Conservation (phyloP, 805 yeast genomes). For the Teunomyces funiuensis region DNA sequence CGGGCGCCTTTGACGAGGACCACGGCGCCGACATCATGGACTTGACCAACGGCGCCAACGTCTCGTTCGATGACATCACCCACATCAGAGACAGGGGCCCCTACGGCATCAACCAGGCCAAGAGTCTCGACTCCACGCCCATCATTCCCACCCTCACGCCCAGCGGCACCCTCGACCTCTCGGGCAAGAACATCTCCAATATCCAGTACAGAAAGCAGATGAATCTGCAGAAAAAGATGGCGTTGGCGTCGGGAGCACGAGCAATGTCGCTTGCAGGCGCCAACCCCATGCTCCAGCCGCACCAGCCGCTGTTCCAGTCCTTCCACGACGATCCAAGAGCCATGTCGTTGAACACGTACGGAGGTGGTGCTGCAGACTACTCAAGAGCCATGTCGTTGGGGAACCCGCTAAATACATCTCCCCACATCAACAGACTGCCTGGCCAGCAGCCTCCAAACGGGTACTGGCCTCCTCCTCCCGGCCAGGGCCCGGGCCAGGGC, state of each 20-base stretch:
- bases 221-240: conserved; percentile 65
- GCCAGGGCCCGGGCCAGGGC: too few species aligned
- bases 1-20: conserved; percentile 36
- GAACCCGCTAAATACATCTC: conserved; percentile 18
- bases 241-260: conserved; percentile 46
- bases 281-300: conserved; percentile 24
- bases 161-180: conserved; percentile 9
- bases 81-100: conserved; percentile 67
- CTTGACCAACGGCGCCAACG: conserved; percentile 34
- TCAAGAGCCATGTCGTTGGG: conserved; percentile 14
- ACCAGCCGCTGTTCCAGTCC: conserved; percentile 9
- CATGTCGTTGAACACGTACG: conserved; percentile 13
- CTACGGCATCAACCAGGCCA: conserved; percentile 47
- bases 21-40: conserved; percentile 36
- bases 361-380: conserved; percentile 6
- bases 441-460: conserved; percentile 9
- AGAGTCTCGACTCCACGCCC: conserved; percentile 60
- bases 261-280: conserved; percentile 42
- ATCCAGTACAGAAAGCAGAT: conserved; percentile 68
- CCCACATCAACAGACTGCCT: conserved; percentile 18
- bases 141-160: conserved; percentile 65
- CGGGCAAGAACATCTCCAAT: conserved; percentile 23
- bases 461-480: neutral
- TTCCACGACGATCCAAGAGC: conserved; percentile 13
- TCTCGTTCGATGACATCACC: conserved; percentile 65